Evolutionary conservation across 2,329 filamentous ascomycete genomes (phyloP), one percentile per base, ranked within the genome.

Genomic region (Aspergillus amoenus): DNA sequence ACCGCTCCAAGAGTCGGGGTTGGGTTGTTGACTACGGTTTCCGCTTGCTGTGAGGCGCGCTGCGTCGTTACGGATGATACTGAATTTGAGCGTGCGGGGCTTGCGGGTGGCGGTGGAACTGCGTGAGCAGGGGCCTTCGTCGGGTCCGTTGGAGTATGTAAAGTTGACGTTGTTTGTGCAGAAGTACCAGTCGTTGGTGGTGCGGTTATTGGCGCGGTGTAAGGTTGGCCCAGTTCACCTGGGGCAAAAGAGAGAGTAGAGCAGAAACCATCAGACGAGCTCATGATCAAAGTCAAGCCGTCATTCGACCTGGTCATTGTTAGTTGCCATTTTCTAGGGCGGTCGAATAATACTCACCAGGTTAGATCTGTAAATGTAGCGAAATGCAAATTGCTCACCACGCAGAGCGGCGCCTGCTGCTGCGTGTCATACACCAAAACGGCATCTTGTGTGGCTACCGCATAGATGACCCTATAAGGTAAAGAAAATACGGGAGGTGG

Each of bases 211-310:
- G 64, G 58, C 57, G 69, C 88, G 8, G 86, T 87, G 72, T 95
- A 95, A 5, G 86, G 77, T 62, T 93, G 87, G 12, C 94, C 94
- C 1, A 99, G 79, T 73, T 99, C 94, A 8, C 91, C 90, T 2
- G 89, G 80, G 1, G 84, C 76, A 70, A 99, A 99, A 0, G 92
- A 89, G 5, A 99, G 80, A 0, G 90, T 89, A 0, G 94, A 99
- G 73, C 94, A 99, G 78, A 97, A 99, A 0, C 94, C 94, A 73
- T 99, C 94, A 0, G 94, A 97, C 0, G 94, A 99, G n/a, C 92
- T 94, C 78, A 99, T 95, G 49, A 99, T 81, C 21, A 99, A 79
- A 1, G 88, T 92, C 42, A 85, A 80, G 12, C 89, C 89, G 73
- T 93, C 89, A 61, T 82, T 86, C 1, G 89, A 89, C 88, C 88